Conservation (phyloP, 768 basidiomycete species). For the Tricholomella constricta region DNA sequence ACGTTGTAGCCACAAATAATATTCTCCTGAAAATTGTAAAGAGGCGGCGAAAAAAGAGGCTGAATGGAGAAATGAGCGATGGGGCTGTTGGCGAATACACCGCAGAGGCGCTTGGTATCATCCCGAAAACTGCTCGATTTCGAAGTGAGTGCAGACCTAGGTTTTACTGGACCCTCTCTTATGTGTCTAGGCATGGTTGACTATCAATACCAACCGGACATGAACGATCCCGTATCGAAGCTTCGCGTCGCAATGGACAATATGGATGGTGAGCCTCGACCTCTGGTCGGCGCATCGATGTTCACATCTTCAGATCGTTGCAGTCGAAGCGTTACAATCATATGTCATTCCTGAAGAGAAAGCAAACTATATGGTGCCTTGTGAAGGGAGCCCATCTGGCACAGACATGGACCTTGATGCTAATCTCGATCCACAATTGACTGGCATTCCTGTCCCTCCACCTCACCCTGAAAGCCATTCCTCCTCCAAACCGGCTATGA, state of each 20-base stretch:
- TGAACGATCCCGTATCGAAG: conserved; percentile 66
- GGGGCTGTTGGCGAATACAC: conserved; percentile 67
- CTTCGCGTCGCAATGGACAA: conserved; percentile 73
- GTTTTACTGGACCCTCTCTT: neutral
- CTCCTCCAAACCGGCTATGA: conserved; percentile 23
- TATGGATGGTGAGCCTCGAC: conserved; percentile 71
- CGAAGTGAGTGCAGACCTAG: conserved; percentile 60
- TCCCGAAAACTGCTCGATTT: conserved; percentile 86
- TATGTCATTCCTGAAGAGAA: conserved; percentile 70
- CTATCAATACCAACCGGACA: conserved; percentile 83
- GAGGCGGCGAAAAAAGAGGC: conserved; percentile 53
- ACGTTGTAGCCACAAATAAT: conserved; percentile 74
- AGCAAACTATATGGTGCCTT: conserved; percentile 56
- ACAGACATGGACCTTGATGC: conserved; percentile 28
- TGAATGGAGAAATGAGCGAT: conserved; percentile 26
- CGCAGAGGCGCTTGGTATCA: conserved; percentile 68
- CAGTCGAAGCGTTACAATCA: conserved; percentile 74
- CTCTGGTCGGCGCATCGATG: neutral
- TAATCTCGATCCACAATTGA: conserved; percentile 56
- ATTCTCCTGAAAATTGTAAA: conserved; percentile 85
- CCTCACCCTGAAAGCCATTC: conserved; percentile 2
- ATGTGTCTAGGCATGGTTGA: conserved; percentile 85
- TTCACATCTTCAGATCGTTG: conserved; percentile 6
- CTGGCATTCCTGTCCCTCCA: conserved; percentile 20
- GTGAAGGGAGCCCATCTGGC: conserved; percentile 18